Base-by-base conservation (phyloP, 176 grass and related monocot genomes). In the Carex parvula region DNA sequence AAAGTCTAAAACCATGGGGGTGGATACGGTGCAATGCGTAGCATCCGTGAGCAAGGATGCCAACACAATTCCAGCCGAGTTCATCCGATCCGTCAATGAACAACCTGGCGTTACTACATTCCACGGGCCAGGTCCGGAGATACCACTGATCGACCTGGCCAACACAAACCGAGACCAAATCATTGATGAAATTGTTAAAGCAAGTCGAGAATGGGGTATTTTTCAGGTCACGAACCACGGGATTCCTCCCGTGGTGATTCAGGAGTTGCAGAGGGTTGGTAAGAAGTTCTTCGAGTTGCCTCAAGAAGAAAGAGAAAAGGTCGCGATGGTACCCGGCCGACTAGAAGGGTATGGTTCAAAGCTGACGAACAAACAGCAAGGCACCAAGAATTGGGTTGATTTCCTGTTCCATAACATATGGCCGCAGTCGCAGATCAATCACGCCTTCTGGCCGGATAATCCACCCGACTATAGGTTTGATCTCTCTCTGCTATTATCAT, bases 161-260 rank as follows among this genome's bases (percentile, higher is more conserved):
- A 78, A 35, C 35, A 35, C 76, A 16, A 82, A 79, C 2, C 42
- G 15, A 13, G 80, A 55, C 30, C 37, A 20, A 8, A 73, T 37
- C 2, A 33, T 20, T 13, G 17, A 17, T 1, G 86, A 87, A 32
- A 24, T 94, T 37, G 90, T 13, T 55, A 80, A 5, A 0, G 92
- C 92, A 2, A 87, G 89, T 59, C 30, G 62, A 6, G 90, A 94
- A 48, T 98, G 95, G 91, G 92, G 91, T 0, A 83, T 98, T 3
- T 94, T 98, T 84, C 91, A 90, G 89, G 78, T 87, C 53, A 86
- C 93, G 72, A 94, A 98, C 82, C 92, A 98, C 78, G 84, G 92
- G 20, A 89, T 94, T 66, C 91, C 92, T 14, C 14, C 9, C 0
- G 33, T 18, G 73, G 82, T 78, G 79, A 67, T 93, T 3, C 62